Evolutionary conservation across 2,329 filamentous ascomycete species (phyloP), one percentile per base, ranked within the genome.

Genomic region (Pseudogymnoascus sp.): DNA sequence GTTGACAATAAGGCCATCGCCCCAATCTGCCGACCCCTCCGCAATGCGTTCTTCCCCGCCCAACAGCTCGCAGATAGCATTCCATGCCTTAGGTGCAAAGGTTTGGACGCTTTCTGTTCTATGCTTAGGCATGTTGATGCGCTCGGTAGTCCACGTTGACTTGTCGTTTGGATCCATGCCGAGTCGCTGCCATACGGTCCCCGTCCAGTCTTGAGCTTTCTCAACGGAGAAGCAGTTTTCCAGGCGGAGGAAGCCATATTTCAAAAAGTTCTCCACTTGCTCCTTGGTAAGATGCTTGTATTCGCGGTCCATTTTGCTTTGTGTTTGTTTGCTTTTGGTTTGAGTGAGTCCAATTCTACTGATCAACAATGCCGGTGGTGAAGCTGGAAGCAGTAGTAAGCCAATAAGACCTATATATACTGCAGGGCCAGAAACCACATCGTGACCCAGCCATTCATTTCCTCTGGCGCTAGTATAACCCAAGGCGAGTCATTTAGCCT

Each of bases 1-100:
- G 73, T 89, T 90, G 42, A 90, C 85, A 69, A 90, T 90, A 63
- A 89, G 80, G 3, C 81, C 80, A 75, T 90, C 87, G 67, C 80
- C 80, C 86, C 87, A 89, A n/a, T 75, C 71, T n/a, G 79, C 78
- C 29, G 78, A 81, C 21, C 75, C 71, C 4, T 77, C 74, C 1
- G 74, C 71, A 36, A 87, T 74, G 6, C 80, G 78, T 36, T 82
- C 81, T 66, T 86, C 82, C 63, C 86, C 86, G 62, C 86, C 86
- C 64, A 86, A 81, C 8, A 90, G 79, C 72, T 87, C 82, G 72
- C 83, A 85, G 66, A 89, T 88, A 16, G 85, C 86, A 0, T 78
- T 75, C 86, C 86, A 90, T 2, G 85, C 86, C 65, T 81, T 82
- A 0, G 87, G 87, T 0, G 86, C 83, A 68, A 89, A 85, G 0